Evolutionary conservation across 2,329 filamentous ascomycete species (phyloP).

Genomic region (Xylaria arbuscula): DNA sequence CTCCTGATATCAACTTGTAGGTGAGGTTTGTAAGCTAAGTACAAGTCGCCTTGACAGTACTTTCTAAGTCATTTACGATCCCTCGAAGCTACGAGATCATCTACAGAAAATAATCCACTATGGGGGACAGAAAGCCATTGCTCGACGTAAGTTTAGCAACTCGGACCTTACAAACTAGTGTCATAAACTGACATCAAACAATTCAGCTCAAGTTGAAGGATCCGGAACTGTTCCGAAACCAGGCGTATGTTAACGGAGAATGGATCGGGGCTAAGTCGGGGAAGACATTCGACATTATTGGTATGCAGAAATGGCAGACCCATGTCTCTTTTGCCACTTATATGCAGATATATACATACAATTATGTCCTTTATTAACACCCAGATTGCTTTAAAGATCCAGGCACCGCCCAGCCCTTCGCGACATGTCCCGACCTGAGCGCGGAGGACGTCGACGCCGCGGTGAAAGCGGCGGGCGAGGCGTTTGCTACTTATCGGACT

Average conservation of each 20-base stretch:
- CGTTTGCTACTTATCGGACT: slow-evolving; percentile 70
- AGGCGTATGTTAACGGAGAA: slow-evolving; percentile 64
- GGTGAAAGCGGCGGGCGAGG: slow-evolving; percentile 68
- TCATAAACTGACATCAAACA: slow-evolving; percentile 6
- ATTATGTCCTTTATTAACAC: not conserved
- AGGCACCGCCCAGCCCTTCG: slow-evolving; percentile 55
- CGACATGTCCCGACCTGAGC: slow-evolving; percentile 57
- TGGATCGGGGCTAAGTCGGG: slow-evolving; percentile 67
- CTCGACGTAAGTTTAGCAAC: slow-evolving; percentile 31
- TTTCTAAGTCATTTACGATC: too few species aligned
- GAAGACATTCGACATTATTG: slow-evolving; percentile 67
- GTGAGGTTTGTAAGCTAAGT: not conserved
- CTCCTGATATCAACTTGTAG: not conserved
- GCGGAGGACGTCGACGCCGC: slow-evolving; percentile 70
- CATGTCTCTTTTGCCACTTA: not conserved
- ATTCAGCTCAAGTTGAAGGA: slow-evolving; percentile 60
- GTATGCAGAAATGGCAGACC: slow-evolving; percentile 46
- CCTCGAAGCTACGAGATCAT: not conserved
- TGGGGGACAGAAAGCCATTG: slow-evolving; percentile 27
- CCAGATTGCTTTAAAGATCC: slow-evolving; percentile 54
- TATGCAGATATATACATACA: not conserved
- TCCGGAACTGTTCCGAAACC: slow-evolving; percentile 63
- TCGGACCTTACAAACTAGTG: not conserved
- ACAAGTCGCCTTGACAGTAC: too few species aligned
- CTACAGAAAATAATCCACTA: not conserved